Evolutionary conservation across 2,329 filamentous ascomycete species (phyloP).

Genomic region (Ceratocystis diversiconidia): DNA sequence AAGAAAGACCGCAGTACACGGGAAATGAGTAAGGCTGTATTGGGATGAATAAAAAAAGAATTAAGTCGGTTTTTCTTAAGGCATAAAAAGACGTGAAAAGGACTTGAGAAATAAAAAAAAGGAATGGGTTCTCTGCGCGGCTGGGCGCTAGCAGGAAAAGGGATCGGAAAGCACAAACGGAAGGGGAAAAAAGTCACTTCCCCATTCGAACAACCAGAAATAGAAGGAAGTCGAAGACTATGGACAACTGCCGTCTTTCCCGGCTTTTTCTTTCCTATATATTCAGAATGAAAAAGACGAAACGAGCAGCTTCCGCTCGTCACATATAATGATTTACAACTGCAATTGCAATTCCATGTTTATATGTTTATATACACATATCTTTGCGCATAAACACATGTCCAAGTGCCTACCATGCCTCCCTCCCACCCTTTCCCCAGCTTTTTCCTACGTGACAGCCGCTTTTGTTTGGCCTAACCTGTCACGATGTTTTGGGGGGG

Average conservation of each 20-base stretch:
- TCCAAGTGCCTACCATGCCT: no score
- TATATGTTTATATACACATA: no score
- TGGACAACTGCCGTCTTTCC: background rate
- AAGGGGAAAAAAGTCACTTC: background rate
- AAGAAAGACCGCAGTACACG: background rate
- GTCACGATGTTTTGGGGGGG: no score
- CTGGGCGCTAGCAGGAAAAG: background rate
- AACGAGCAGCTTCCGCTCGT: no score
- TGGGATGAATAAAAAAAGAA: constrained; percentile 20
- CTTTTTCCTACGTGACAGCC: no score
- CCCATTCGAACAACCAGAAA: background rate
- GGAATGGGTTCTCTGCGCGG: background rate
- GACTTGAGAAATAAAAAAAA: background rate
- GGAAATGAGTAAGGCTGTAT: background rate
- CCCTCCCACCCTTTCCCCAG: no score
- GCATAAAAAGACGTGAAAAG: background rate
- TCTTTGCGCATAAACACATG: no score
- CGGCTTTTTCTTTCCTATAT: background rate
- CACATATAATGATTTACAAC: no score
- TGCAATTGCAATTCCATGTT: no score
- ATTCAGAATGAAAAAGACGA: no score
- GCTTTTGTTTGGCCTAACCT: no score
- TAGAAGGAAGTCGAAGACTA: constrained; percentile 3
- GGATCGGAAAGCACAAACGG: constrained; percentile 8
- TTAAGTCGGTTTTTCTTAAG: no score